These are phyloP conservation scores for Novymonas esmeraldas DNA, from an alignment of 208 protist genomes.

Conservation along the genomic window DNA sequence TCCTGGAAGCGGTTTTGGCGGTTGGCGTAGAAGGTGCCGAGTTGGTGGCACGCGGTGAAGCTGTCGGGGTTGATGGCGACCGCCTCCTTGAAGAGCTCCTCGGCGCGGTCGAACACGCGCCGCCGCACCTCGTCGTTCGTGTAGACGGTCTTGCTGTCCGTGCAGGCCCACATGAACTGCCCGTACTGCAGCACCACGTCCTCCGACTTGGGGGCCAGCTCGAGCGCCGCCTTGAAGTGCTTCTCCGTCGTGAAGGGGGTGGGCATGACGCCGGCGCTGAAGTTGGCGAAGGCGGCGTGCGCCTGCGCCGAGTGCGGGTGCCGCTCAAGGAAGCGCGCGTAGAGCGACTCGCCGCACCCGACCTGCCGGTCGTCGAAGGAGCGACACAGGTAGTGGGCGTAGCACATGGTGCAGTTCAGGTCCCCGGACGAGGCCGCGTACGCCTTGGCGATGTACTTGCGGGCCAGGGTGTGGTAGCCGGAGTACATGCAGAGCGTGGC, in stretches of 20 bases:
- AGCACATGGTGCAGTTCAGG: conserved; percentile 62
- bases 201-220: conserved; percentile 47
- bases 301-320: conserved; percentile 34
- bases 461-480: conserved; percentile 47
- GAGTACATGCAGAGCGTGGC: conserved; percentile 74
- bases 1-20: conserved; percentile 67
- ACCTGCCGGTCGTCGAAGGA: conserved; percentile 48
- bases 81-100: conserved; percentile 52
- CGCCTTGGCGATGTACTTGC: conserved; percentile 72
- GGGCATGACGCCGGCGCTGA: conserved; percentile 60
- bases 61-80: conserved; percentile 49
- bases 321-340: conserved; percentile 49
- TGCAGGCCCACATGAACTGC: conserved; percentile 65
- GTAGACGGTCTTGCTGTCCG: conserved; percentile 36
- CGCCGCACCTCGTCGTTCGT: conserved; percentile 38
- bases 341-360: conserved; percentile 49
- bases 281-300: conserved; percentile 66
- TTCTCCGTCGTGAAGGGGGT: conserved; percentile 56
- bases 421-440: conserved; percentile 62
- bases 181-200: conserved; percentile 59
- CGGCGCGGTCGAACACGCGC: conserved; percentile 50
- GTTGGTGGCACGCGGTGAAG: conserved; percentile 40
- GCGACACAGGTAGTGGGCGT: conserved; percentile 68
- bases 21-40: conserved; percentile 72
- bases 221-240: conserved; percentile 65